Evolutionary conservation across 257 asterid species (phyloP).

Genomic region (Ilex asprella): DNA sequence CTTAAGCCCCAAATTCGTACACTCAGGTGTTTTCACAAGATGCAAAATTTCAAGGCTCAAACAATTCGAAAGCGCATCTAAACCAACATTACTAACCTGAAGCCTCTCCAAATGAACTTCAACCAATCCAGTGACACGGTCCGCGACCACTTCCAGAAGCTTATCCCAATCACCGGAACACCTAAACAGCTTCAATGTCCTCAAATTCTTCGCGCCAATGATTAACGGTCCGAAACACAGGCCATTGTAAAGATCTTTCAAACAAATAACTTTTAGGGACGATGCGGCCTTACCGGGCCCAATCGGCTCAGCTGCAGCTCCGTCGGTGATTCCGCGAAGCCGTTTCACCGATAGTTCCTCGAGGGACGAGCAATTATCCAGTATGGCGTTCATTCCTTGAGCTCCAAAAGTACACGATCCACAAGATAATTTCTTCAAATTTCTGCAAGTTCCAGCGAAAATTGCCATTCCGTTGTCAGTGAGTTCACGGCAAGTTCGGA

Average conservation of each 20-base stretch:
- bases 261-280: slow-evolving; percentile 47
- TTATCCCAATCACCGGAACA: slow-evolving; percentile 94
- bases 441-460: slow-evolving; percentile 48
- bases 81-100: slow-evolving; percentile 67
- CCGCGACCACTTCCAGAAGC: slow-evolving; percentile 46
- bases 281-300: slow-evolving; percentile 55
- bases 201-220: slow-evolving; percentile 53
- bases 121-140: slow-evolving; percentile 33
- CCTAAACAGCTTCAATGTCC: slow-evolving; percentile 60
- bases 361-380: slow-evolving; percentile 51
- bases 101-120: slow-evolving; percentile 79
- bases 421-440: slow-evolving; percentile 69
- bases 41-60: slow-evolving; percentile 64
- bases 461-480: slow-evolving; percentile 68
- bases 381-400: slow-evolving; percentile 64
- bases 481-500: slow-evolving; percentile 74
- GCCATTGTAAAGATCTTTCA: slow-evolving; percentile 78
- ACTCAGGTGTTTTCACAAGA: slow-evolving; percentile 77
- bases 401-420: slow-evolving; percentile 84
- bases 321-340: slow-evolving; percentile 64
- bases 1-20: slow-evolving; percentile 59
- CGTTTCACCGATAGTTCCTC: slow-evolving; percentile 83
- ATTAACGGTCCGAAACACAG: slow-evolving; percentile 81
- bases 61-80: slow-evolving; percentile 49
- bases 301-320: slow-evolving; percentile 35